These are phyloP conservation scores for Talaromyces funiculosus DNA, from an alignment of 2,329 filamentous ascomycete genomes.

Conservation along the genomic window DNA sequence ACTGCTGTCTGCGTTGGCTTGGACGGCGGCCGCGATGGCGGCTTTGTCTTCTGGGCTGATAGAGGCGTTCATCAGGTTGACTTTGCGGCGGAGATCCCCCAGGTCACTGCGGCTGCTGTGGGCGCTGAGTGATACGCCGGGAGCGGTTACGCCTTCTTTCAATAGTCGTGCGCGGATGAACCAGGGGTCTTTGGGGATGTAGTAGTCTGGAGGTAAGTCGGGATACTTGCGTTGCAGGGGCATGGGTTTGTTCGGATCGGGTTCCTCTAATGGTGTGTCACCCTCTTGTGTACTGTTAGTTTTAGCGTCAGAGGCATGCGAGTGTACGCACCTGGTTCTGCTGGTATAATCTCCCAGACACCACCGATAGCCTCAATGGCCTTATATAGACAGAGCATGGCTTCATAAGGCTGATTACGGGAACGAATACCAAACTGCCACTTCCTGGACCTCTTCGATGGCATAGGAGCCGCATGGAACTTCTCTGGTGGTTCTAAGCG, in stretches of 20 bases:
- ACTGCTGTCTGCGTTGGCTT: constrained; percentile 29
- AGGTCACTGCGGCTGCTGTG: constrained; percentile 38
- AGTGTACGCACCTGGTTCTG: constrained; percentile 30
- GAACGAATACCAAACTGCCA: constrained; percentile 99
- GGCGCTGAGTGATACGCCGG: constrained; percentile 37
- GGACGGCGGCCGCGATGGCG: constrained; percentile 24
- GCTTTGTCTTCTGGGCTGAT: constrained; percentile 30
- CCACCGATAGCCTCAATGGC: constrained; percentile 82
- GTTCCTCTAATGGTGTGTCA: constrained; percentile 15
- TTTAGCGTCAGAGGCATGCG: background rate
- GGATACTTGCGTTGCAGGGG: constrained; percentile 42
- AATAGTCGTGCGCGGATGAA: constrained; percentile 86
- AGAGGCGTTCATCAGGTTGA: constrained; percentile 30
- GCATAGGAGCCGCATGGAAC: constrained; percentile 42
- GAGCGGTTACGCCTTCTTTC: constrained; percentile 66
- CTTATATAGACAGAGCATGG: constrained; percentile 91
- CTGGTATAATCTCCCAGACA: constrained; percentile 65
- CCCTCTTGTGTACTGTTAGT: constrained; percentile 20
- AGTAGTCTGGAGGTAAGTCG: constrained; percentile 57
- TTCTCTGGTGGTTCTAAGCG: constrained; percentile 51
- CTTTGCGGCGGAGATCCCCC: constrained; percentile 37
- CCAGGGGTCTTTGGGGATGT: constrained; percentile 90
- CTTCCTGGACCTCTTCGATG: constrained; percentile 64
- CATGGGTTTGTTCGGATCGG: constrained; percentile 30
- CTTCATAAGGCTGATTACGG: constrained; percentile 88